Conservation (phyloP, 305 asterid species). For the Fraxinus platypoda region DNA sequence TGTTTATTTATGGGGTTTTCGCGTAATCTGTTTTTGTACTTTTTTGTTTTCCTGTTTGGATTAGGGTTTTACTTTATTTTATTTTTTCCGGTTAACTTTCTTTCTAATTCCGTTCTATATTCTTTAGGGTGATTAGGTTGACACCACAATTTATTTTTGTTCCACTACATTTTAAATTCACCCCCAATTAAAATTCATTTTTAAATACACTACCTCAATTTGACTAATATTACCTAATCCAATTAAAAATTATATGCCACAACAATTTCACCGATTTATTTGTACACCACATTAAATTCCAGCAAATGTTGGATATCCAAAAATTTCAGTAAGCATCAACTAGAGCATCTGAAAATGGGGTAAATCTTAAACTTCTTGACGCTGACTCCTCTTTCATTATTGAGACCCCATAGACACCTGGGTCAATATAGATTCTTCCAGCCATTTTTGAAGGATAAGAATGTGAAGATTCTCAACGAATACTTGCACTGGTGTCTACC, state of each 20-base stretch:
- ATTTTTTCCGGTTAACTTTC: not conserved
- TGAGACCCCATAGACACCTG: conserved; percentile 89
- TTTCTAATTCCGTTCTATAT: not conserved
- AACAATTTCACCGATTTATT: no score
- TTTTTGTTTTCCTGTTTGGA: not conserved
- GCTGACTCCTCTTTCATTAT: conserved; percentile 52
- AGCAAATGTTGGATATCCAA: no score
- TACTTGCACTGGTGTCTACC: conserved; percentile 95
- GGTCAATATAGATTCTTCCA: conserved; percentile 61
- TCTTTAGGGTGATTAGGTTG: no score
- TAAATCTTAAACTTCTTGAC: conserved; percentile 55
- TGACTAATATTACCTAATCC: no score
- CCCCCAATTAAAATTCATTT: no score
- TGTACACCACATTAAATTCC: no score
- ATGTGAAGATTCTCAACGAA: conserved; percentile 48
- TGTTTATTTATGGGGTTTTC: not conserved
- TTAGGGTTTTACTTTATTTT: not conserved
- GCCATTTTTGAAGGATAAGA: conserved; percentile 40
- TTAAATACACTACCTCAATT: no score
- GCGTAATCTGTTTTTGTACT: not conserved
- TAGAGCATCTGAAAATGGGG: conserved; percentile 42
- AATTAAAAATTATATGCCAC: no score
- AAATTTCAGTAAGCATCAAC: conserved; percentile 37
- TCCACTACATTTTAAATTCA: no score
- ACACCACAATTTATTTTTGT: no score